phyloP scores from a whole-genome alignment of 2,329 filamentous ascomycete genomes.

The Domatiomyces catenatus region DNA sequence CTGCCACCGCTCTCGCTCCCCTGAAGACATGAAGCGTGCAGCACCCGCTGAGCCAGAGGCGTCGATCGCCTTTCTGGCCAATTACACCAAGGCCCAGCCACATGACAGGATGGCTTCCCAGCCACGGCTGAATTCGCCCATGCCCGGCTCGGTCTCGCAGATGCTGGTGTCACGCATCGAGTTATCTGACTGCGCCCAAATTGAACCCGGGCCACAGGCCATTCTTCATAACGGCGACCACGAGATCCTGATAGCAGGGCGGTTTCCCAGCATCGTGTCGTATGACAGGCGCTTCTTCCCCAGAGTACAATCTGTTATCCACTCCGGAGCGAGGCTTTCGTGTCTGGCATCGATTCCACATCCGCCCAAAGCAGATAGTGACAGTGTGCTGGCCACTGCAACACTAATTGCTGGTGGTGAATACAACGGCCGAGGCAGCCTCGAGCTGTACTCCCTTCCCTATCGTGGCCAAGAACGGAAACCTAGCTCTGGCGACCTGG shows the following conservation, averaged over 20 bases:
- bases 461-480: not conserved
- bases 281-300: conserved; percentile 83
- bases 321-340: conserved; percentile 66
- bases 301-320: conserved; percentile 57
- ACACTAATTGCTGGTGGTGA: conserved; percentile 72
- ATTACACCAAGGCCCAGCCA: conserved; percentile 3
- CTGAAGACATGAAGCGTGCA: not conserved
- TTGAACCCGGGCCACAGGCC: conserved; percentile 68
- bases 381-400: conserved; percentile 26
- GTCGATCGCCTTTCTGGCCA: conserved; percentile 6
- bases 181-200: conserved; percentile 42
- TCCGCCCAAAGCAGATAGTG: conserved; percentile 40
- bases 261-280: conserved; percentile 75
- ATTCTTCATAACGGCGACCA: conserved; percentile 64
- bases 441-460: conserved; percentile 61
- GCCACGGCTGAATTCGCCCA: conserved; percentile 16
- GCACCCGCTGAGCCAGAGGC: conserved; percentile 1
- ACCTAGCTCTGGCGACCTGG: not conserved
- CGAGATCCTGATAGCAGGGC: conserved; percentile 75
- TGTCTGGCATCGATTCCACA: conserved; percentile 48
- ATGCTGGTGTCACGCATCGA: not conserved
- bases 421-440: conserved; percentile 78
- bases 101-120: not conserved
- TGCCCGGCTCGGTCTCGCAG: conserved; percentile 19
- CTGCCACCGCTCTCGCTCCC: not conserved